Conservation (phyloP, 257 asterid genomes). For the Solanum rostratum region DNA sequence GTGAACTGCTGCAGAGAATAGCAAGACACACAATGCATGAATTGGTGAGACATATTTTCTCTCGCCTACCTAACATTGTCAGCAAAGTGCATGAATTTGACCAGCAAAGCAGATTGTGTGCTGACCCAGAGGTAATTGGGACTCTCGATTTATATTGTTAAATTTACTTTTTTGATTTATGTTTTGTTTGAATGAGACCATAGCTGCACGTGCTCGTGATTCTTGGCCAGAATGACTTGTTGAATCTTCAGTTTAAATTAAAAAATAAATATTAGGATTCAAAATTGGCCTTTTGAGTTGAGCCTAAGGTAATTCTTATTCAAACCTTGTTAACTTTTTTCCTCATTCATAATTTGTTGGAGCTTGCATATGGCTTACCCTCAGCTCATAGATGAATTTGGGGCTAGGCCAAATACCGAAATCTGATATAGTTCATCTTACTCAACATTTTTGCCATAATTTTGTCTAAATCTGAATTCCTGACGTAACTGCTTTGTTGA, state of each 20-base stretch:
- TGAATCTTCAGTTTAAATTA: not conserved
- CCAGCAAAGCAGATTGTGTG: not conserved
- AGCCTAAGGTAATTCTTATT: not conserved
- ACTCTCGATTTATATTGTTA: not conserved
- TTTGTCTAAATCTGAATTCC: not conserved
- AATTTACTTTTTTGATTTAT: not conserved
- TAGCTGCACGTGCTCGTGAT: not conserved
- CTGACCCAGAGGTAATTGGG: not conserved
- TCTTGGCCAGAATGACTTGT: not conserved
- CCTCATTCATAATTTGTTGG: not conserved
- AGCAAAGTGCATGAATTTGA: not conserved
- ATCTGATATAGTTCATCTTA: not conserved
- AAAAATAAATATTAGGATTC: not conserved
- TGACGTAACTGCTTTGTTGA: not conserved
- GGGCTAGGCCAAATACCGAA: not conserved
- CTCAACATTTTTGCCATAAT: not conserved
- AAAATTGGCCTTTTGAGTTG: not conserved
- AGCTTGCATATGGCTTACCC: not conserved
- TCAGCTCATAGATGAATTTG: not conserved
- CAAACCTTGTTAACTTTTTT: not conserved
- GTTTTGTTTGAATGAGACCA: not conserved
- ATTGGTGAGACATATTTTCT: slow-evolving; percentile 2
- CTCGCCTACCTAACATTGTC: not conserved
- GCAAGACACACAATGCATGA: slow-evolving; percentile 1
- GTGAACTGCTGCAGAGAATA: slow-evolving; percentile 3